These are phyloP conservation scores for Striga asiatica DNA, from an alignment of 257 asterid genomes.

Conservation along the genomic window DNA sequence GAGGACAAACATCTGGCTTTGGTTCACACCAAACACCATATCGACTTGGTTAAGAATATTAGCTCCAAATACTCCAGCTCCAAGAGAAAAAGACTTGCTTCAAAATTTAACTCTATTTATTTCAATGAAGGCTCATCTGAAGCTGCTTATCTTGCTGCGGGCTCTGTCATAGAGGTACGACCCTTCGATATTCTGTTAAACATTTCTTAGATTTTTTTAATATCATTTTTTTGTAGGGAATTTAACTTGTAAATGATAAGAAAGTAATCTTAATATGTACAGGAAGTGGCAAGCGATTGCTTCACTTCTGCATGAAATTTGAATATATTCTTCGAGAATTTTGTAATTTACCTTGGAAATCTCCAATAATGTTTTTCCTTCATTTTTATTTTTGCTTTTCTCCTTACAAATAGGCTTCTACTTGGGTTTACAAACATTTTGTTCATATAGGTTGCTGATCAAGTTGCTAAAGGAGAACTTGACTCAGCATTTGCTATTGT, in stretches of 20 bases:
- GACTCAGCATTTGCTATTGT: conserved; percentile 87
- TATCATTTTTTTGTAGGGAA: neutral
- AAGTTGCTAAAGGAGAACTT: conserved; percentile 76
- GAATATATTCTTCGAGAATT: neutral
- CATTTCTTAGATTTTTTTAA: too few relatives aligned
- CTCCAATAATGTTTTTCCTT: neutral
- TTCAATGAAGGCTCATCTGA: conserved; percentile 83
- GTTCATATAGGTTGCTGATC: conserved; percentile 56
- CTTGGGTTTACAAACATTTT: neutral
- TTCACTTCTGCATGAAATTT: neutral
- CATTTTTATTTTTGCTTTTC: neutral
- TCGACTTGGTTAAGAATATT: conserved; percentile 50
- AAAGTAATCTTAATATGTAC: too few relatives aligned
- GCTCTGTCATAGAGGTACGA: conserved; percentile 78
- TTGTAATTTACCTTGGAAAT: neutral
- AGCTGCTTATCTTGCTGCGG: conserved; percentile 91
- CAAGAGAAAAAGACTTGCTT: conserved; percentile 35
- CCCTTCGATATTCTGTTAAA: neutral
- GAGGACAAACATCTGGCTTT: conserved; percentile 53
- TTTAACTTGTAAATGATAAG: too few relatives aligned
- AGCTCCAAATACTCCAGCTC: conserved; percentile 36
- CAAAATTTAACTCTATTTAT: conserved; percentile 64
- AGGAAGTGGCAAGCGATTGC: neutral
- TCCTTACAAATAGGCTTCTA: neutral
- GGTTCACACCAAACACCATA: conserved; percentile 64